Percentiles rank a stretch among this genome's conserved stretches.
Evolutionary conservation across 139 green algal species (phyloP).

Genomic region (Micractinium sp.): DNA sequence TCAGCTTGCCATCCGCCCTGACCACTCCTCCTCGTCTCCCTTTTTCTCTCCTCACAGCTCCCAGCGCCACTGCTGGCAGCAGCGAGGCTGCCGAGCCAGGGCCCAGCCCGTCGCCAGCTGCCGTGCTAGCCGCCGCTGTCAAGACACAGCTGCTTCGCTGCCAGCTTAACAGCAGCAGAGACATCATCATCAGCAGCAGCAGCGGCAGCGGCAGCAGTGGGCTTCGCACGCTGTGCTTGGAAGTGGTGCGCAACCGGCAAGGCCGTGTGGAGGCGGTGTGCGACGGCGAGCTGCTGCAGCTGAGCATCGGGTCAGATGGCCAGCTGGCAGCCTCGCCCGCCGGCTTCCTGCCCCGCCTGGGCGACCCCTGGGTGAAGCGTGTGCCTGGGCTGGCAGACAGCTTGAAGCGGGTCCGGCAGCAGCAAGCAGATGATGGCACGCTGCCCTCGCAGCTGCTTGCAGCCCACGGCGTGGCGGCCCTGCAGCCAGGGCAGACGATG

Average conservation of each 20-base stretch:
- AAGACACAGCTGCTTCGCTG: slow-evolving; percentile 19
- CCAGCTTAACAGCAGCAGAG: background rate
- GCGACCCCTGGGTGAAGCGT: slow-evolving; percentile 38
- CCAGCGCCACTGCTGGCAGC: background rate
- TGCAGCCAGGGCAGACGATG: background rate
- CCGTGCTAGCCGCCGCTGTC: background rate
- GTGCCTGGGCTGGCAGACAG: slow-evolving; percentile 25
- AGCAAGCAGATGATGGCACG: background rate
- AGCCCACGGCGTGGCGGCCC: background rate
- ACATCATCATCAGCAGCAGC: background rate
- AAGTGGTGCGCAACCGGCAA: background rate
- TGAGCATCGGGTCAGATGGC: background rate
- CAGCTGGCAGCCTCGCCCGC: background rate
- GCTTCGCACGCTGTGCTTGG: slow-evolving; percentile 15
- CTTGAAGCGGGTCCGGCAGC: slow-evolving; percentile 33
- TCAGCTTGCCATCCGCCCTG: too few relatives aligned
- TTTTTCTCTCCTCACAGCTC: too few relatives aligned
- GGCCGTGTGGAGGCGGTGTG: slow-evolving; percentile 11
- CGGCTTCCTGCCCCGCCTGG: slow-evolving; percentile 38
- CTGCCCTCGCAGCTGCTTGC: slow-evolving; percentile 22
- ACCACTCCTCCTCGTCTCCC: too few relatives aligned
- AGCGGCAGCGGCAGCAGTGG: background rate
- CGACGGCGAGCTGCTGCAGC: slow-evolving; percentile 20
- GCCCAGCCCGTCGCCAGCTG: background rate
- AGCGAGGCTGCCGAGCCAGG: background rate